Percentiles rank a stretch among this genome's conserved stretches.
Conservation (phyloP, 192 early-diverging fungal species). For the Mortierella antarctica region DNA sequence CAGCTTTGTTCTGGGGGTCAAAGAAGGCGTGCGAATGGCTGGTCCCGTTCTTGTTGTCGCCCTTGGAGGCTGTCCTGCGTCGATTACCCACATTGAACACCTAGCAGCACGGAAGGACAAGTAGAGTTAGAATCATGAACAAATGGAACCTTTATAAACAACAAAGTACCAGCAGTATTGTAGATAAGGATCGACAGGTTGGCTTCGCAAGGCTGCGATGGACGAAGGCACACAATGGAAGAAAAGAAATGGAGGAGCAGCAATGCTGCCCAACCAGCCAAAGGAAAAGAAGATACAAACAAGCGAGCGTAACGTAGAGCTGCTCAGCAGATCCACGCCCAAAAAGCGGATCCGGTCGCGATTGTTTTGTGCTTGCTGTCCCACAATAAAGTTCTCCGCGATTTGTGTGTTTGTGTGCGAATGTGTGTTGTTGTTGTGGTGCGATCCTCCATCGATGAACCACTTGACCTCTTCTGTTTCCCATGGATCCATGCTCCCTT, state of each 20-base stretch:
- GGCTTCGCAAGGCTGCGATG: too few species aligned
- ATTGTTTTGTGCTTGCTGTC: neutral
- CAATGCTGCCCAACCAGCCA: too few species aligned
- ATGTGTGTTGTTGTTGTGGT: slow-evolving; percentile 1
- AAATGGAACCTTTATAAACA: too few species aligned
- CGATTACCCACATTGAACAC: slow-evolving; percentile 98
- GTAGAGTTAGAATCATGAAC: neutral
- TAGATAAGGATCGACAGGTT: too few species aligned
- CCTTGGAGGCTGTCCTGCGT: slow-evolving; percentile 74
- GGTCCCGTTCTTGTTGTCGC: slow-evolving; percentile 53
- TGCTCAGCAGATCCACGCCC: too few species aligned
- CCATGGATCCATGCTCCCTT: slow-evolving; percentile 22
- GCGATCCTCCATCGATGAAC: neutral
- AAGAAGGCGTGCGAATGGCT: slow-evolving; percentile 91
- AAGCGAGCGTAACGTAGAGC: too few species aligned
- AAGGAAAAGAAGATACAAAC: too few species aligned
- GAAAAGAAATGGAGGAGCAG: too few species aligned
- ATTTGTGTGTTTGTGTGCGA: neutral
- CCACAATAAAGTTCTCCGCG: slow-evolving; percentile 35
- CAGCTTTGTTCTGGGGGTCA: slow-evolving; percentile 87
- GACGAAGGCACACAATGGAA: too few species aligned
- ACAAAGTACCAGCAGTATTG: too few species aligned
- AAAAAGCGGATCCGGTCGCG: neutral
- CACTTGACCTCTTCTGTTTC: slow-evolving; percentile 20
- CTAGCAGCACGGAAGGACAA: slow-evolving; percentile 60